Base-by-base conservation (phyloP, 495 filamentous ascomycete genomes). In the Lophiotrema nucula region DNA sequence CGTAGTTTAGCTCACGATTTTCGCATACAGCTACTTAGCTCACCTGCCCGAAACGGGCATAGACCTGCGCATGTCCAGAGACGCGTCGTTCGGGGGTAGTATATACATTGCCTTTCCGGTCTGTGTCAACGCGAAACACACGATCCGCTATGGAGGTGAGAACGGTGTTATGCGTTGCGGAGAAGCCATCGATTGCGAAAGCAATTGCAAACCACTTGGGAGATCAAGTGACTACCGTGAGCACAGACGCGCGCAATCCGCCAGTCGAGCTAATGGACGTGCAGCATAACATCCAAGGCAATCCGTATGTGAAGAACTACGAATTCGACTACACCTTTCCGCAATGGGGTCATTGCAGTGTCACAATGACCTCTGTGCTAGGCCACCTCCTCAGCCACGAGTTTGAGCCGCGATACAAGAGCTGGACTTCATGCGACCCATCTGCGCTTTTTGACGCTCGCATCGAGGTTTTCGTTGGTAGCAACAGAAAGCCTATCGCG, bases 401-500 rank as follows among this genome's bases (percentile, higher is more conserved):
- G 44, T 47, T 47, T 47, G 44, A 47, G 44, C 44, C 44, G 23
- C 44, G 44, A 47, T 47, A 47, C 44, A 47, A 47, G 44, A 47
- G 23, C 44, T 47, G 44, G 44, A 47, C 44, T 26, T 47, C 44
- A 47, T 47, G 44, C 44, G 44, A 47, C 44, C 44, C 44, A 47
- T 47, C 44, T 47, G 44, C 23, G 44, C 44, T 47, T 47, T 47
- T 47, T 26, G 23, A 47, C 44, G 44, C 44, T 47, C 44, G 23
- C 44, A 47, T 47, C 23, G 44, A 47, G 44, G 44, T 47, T 47
- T 47, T 47, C 44, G 23, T 47, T 47, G 10, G 23, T 47, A 47
- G 44, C 44, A 47, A 92, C 65, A 90, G 88, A 64, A 82, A 81
- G 62, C 73, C 83, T 16, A 87, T 97, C 51, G 89, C 90, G 15